These are phyloP conservation scores for Verbascum thapsus DNA, from an alignment of 257 asterid species.

Conservation along the genomic window DNA sequence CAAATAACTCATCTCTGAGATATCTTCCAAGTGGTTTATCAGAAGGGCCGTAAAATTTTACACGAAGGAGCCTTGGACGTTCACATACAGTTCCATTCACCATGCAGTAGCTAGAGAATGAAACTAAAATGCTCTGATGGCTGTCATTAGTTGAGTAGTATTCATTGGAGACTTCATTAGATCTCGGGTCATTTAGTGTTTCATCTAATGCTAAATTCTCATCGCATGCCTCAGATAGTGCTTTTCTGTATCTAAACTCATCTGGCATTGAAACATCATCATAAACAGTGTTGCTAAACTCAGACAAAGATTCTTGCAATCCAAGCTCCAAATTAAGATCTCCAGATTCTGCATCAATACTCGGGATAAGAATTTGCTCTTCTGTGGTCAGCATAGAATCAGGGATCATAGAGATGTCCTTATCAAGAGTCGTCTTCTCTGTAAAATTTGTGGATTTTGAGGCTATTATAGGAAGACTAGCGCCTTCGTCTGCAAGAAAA, in stretches of 20 bases:
- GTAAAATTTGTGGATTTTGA: constrained; percentile 35
- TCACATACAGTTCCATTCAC: constrained; percentile 73
- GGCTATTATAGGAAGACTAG: constrained; percentile 64
- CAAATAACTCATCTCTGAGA: constrained; percentile 81
- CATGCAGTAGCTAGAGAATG: constrained; percentile 84
- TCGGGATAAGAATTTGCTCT: constrained; percentile 36
- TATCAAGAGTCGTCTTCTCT: constrained; percentile 42
- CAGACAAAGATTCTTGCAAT: constrained; percentile 52
- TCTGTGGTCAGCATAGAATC: constrained; percentile 30
- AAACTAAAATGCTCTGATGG: constrained; percentile 78
- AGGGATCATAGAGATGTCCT: constrained; percentile 35
- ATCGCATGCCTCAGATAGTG: constrained; percentile 40
- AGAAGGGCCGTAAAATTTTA: constrained; percentile 78
- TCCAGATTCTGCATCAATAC: constrained; percentile 35
- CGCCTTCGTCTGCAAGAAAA: constrained; percentile 95
- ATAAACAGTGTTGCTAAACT: constrained; percentile 34
- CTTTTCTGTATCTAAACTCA: constrained; percentile 41
- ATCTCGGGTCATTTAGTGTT: constrained; percentile 21
- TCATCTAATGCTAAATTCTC: constrained; percentile 42
- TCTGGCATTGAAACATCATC: constrained; percentile 43
- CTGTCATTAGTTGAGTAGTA: constrained; percentile 54
- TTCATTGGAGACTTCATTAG: constrained; percentile 45
- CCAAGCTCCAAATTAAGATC: constrained; percentile 52
- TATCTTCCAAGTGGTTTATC: constrained; percentile 95
- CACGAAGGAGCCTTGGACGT: constrained; percentile 74